Conservation (phyloP, 164 flowering plant species). For the Vitis labrusca region DNA sequence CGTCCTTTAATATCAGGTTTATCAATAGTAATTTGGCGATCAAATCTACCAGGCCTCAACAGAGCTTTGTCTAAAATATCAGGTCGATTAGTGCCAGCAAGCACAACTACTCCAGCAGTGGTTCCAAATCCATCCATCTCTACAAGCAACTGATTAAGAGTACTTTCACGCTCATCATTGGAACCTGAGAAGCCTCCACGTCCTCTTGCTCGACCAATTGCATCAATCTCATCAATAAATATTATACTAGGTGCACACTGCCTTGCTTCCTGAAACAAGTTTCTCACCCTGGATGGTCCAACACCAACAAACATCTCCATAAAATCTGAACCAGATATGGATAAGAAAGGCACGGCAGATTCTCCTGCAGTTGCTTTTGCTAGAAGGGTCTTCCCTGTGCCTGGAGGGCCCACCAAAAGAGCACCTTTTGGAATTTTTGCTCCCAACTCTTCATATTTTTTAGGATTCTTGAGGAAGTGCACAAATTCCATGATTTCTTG, state of each 20-base stretch:
- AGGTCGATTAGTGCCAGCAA: slow-evolving; percentile 91
- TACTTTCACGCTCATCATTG: slow-evolving; percentile 90
- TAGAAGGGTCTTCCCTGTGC: slow-evolving; percentile 92
- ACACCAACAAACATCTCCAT: slow-evolving; percentile 97
- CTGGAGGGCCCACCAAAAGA: slow-evolving; percentile 90
- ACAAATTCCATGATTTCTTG: slow-evolving; percentile 97
- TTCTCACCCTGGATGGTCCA: slow-evolving; percentile 89
- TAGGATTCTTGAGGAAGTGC: slow-evolving; percentile 87
- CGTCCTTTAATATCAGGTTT: slow-evolving; percentile 89
- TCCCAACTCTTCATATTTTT: slow-evolving; percentile 84
- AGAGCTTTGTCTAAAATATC: slow-evolving; percentile 88
- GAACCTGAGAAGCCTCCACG: slow-evolving; percentile 74
- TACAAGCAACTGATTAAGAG: slow-evolving; percentile 87
- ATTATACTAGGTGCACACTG: slow-evolving; percentile 87
- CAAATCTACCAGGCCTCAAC: slow-evolving; percentile 92
- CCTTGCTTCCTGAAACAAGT: slow-evolving; percentile 84
- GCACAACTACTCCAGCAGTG: slow-evolving; percentile 84
- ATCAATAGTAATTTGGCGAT: slow-evolving; percentile 79
- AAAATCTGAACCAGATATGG: slow-evolving; percentile 91
- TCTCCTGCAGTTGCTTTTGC: slow-evolving; percentile 97
- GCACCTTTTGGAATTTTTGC: slow-evolving; percentile 97
- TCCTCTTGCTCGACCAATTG: slow-evolving; percentile 92
- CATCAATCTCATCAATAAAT: slow-evolving; percentile 95
- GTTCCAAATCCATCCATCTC: slow-evolving; percentile 99
- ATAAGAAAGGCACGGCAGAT: slow-evolving; percentile 83